These are phyloP conservation scores for Fusarium marasasianum DNA, from an alignment of 2,329 filamentous ascomycete species.

Conservation along the genomic window DNA sequence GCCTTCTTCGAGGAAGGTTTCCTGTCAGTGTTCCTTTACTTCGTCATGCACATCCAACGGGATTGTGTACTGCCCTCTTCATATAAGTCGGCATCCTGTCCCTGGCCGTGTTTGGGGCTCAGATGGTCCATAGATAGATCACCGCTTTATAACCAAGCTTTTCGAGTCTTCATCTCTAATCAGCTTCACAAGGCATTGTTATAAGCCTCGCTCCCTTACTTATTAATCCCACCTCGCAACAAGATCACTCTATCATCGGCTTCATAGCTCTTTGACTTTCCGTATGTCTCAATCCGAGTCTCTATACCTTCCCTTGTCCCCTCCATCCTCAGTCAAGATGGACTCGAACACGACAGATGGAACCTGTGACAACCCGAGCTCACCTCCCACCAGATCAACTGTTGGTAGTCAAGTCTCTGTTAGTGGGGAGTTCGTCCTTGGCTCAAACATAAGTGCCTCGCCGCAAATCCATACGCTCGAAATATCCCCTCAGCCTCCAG, in stretches of 20 bases:
- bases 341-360: constrained; percentile 41
- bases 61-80: constrained; percentile 42
- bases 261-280: constrained; percentile 34
- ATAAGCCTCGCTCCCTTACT: constrained; percentile 32
- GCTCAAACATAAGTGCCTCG: constrained; percentile 37
- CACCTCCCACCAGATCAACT: constrained; percentile 42
- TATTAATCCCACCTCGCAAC: constrained; percentile 34
- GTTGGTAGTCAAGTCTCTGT: constrained; percentile 35
- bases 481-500: constrained; percentile 31
- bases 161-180: constrained; percentile 34
- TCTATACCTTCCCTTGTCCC: constrained; percentile 42
- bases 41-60: constrained; percentile 43
- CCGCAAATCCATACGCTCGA: constrained; percentile 36
- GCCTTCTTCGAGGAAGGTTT: constrained; percentile 42
- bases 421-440: constrained; percentile 31
- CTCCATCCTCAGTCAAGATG: constrained; percentile 45
- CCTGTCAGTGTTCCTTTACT: constrained; percentile 41
- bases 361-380: constrained; percentile 42
- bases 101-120: constrained; percentile 44
- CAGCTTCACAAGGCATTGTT: constrained; percentile 35
- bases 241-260: constrained; percentile 31
- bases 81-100: constrained; percentile 47
- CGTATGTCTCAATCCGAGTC: constrained; percentile 45
- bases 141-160: constrained; percentile 34
- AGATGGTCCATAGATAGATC: constrained; percentile 46